Evolutionary conservation across 2,329 filamentous ascomycete species (phyloP).

Genomic region (Ceratocystis destructans): DNA sequence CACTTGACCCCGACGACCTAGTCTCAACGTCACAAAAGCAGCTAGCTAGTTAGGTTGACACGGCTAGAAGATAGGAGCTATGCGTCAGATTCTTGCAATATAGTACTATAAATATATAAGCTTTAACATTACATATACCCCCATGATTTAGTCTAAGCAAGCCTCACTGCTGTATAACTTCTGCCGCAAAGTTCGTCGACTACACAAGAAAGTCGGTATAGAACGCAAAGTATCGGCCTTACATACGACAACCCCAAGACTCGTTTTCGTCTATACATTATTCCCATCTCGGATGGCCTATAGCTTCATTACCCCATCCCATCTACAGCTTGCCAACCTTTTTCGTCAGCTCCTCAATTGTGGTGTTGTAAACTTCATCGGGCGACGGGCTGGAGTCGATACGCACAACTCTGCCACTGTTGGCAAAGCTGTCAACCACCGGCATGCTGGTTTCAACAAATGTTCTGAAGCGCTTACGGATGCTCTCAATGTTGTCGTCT

Average conservation of each 20-base stretch:
- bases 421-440: slow-evolving; percentile 73
- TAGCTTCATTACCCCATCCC: not conserved
- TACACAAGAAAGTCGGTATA: too few species aligned
- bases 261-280: not conserved
- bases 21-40: too few species aligned
- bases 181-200: too few species aligned
- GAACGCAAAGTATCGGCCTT: too few species aligned
- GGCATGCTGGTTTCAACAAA: slow-evolving; percentile 97
- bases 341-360: slow-evolving; percentile 36
- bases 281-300: not conserved
- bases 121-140: too few species aligned
- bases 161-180: not conserved
- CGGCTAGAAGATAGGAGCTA: too few species aligned
- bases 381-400: slow-evolving; percentile 57
- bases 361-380: slow-evolving; percentile 45
- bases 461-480: slow-evolving; percentile 88
- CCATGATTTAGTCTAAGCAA: not conserved
- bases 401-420: slow-evolving; percentile 64
- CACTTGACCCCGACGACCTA: too few species aligned
- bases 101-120: not conserved
- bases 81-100: not conserved
- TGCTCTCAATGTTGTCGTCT: slow-evolving; percentile 91
- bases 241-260: not conserved
- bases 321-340: slow-evolving; percentile 30
- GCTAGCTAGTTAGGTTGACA: too few species aligned